Conservation (phyloP, 2,329 filamentous ascomycete species). For the Talaromyces sp. region DNA sequence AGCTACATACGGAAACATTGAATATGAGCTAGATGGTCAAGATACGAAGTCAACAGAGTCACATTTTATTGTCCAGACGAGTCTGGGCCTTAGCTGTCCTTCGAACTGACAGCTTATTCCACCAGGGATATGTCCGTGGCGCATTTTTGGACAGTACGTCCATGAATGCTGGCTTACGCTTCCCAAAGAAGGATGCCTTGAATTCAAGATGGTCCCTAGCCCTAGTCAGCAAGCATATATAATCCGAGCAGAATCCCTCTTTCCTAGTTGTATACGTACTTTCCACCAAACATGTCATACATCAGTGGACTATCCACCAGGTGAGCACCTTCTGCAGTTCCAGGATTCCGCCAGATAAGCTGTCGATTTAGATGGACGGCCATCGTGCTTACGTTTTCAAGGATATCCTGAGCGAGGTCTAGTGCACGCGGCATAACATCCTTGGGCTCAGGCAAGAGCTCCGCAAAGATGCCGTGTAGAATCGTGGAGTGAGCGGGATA, state of each 20-base stretch:
- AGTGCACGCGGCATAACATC: background rate
- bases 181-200: constrained; percentile 59
- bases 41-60: too few relatives aligned
- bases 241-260: background rate
- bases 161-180: constrained; percentile 56
- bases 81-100: too few relatives aligned
- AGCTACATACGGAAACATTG: too few relatives aligned
- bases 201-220: constrained; percentile 59
- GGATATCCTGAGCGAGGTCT: background rate
- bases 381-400: background rate
- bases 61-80: too few relatives aligned
- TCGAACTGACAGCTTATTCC: background rate
- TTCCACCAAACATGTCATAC: background rate
- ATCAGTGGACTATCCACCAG: background rate
- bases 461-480: background rate
- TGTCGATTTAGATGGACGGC: background rate
- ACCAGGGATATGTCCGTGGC: background rate
- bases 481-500: background rate
- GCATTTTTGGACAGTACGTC: constrained; percentile 32
- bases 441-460: background rate
- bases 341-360: background rate
- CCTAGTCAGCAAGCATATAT: background rate
- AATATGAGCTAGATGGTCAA: too few relatives aligned
- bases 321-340: background rate
- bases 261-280: too few relatives aligned